Evolutionary conservation across 495 filamentous ascomycete species (phyloP).

Genomic region (Podospora conica): DNA sequence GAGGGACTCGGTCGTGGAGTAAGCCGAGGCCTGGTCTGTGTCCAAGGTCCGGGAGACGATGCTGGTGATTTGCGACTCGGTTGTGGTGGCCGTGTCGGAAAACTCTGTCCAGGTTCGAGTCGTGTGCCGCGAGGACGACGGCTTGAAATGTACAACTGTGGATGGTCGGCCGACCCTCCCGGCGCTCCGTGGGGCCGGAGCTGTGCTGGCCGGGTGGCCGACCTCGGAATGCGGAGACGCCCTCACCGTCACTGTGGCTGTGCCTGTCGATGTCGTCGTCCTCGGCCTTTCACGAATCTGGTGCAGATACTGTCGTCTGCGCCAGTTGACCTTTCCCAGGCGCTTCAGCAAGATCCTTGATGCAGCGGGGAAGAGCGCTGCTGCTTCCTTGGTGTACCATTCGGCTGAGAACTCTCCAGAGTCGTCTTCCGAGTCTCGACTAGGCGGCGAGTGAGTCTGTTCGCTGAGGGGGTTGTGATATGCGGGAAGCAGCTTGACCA

Average conservation of each 20-base stretch:
- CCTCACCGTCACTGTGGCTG: background rate
- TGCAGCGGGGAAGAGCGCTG: slow-evolving; percentile 1
- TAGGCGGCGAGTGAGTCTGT: background rate
- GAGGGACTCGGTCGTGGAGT: slow-evolving; percentile 3
- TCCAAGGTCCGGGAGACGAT: background rate
- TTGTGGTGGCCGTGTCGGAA: background rate
- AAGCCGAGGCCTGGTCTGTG: slow-evolving; percentile 1
- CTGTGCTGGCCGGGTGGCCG: background rate
- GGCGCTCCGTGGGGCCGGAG: background rate
- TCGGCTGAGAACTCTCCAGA: background rate
- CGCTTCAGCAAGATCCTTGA: background rate
- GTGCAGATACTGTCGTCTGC: background rate
- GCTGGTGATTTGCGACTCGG: background rate
- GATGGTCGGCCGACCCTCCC: background rate
- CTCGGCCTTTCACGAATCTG: background rate
- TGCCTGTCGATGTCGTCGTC: background rate
- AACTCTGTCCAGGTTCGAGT: background rate
- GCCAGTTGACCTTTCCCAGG: background rate
- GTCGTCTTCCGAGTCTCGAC: background rate
- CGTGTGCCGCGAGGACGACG: background rate
- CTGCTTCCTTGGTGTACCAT: slow-evolving; percentile 1
- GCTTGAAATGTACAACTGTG: background rate
- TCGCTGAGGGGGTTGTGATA: slow-evolving; percentile 5
- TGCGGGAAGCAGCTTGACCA: slow-evolving; percentile 11
- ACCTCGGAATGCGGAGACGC: background rate